These are phyloP conservation scores for Mycena latifolia DNA, from an alignment of 768 basidiomycete genomes.

Conservation along the genomic window DNA sequence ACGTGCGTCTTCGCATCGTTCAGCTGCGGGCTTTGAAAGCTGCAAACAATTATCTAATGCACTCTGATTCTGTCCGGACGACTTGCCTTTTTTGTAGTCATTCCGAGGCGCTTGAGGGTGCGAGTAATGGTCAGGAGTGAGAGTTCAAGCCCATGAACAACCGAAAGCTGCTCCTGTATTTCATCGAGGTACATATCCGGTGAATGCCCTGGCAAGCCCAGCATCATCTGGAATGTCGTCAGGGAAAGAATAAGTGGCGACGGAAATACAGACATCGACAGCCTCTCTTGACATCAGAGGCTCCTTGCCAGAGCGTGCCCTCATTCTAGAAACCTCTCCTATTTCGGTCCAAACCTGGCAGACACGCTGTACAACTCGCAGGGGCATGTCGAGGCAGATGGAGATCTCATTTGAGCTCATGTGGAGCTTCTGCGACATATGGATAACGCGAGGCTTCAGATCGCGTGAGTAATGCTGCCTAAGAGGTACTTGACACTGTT, in stretches of 20 bases:
- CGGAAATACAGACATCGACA: constrained; percentile 26
- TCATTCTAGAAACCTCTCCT: constrained; percentile 30
- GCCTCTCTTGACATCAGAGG: constrained; percentile 30
- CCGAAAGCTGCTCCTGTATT: constrained; percentile 31
- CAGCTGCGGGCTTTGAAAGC: constrained; percentile 32
- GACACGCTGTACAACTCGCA: constrained; percentile 39
- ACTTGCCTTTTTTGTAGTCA: constrained; percentile 29
- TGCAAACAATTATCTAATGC: not conserved
- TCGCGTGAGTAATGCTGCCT: constrained; percentile 36
- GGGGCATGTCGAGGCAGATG: constrained; percentile 37
- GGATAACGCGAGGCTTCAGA: constrained; percentile 37
- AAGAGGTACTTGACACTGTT: constrained; percentile 15
- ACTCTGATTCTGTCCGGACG: not conserved
- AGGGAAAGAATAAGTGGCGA: no score
- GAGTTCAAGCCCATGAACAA: constrained; percentile 24
- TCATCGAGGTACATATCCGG: constrained; percentile 40
- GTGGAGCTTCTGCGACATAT: constrained; percentile 32
- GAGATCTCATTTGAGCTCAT: constrained; percentile 32
- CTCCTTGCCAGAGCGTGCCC: constrained; percentile 21
- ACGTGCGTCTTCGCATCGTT: constrained; percentile 29
- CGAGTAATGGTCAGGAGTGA: constrained; percentile 30
- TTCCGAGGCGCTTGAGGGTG: constrained; percentile 31
- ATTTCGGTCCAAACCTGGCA: constrained; percentile 35
- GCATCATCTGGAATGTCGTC: constrained; percentile 35
- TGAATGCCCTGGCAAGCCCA: constrained; percentile 35